Conservation (phyloP, 164 flowering plant genomes). For the Santalum album region DNA sequence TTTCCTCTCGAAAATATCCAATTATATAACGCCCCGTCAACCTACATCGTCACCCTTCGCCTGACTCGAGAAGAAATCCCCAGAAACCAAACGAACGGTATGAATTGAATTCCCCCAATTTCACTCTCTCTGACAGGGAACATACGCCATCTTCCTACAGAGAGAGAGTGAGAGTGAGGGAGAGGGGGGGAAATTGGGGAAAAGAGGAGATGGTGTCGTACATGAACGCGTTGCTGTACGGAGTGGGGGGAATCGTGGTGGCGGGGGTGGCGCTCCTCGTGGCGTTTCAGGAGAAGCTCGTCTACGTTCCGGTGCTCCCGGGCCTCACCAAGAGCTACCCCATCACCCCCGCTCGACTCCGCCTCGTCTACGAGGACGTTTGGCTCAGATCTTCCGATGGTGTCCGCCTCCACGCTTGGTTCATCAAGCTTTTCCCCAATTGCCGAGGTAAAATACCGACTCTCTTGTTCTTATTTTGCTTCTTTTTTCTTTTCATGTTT, state of each 20-base stretch:
- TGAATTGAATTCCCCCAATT: no score
- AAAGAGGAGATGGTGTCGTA: constrained; percentile 57
- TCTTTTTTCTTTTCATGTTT: not conserved
- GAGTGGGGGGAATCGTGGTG: constrained; percentile 73
- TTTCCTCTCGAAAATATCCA: no score
- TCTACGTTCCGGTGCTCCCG: constrained; percentile 95
- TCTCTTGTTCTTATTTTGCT: constrained; percentile 1
- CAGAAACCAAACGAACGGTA: no score
- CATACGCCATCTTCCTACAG: not conserved
- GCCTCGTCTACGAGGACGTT: constrained; percentile 79
- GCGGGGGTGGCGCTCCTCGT: constrained; percentile 86
- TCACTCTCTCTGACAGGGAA: no score
- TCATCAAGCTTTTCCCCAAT: constrained; percentile 89
- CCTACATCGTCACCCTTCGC: no score
- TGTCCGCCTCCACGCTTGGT: constrained; percentile 92
- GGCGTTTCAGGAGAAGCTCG: constrained; percentile 86
- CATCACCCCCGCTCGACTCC: constrained; percentile 77
- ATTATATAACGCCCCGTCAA: no score
- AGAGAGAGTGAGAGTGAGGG: not conserved
- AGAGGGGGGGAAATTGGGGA: not conserved
- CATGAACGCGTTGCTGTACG: constrained; percentile 53
- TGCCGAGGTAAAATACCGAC: constrained; percentile 64
- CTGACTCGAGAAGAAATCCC: no score
- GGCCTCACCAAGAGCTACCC: constrained; percentile 84
- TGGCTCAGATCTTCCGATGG: constrained; percentile 93